Evolutionary conservation across 2,329 filamentous ascomycete species (phyloP), one percentile per base, ranked within the genome.

Genomic region (Alternaria conjuncta): DNA sequence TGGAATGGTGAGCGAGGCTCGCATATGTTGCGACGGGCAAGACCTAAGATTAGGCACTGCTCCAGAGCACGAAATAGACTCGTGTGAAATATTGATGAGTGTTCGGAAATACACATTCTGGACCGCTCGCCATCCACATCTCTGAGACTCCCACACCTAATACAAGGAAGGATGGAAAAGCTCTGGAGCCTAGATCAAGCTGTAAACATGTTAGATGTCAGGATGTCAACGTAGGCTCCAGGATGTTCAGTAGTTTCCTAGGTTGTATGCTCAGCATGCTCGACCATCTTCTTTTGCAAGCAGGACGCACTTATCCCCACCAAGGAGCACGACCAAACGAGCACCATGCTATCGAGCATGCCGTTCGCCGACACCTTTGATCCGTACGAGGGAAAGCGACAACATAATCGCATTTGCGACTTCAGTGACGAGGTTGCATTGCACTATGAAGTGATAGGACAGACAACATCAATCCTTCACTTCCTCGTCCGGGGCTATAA

Each of bases 1-100:
- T 78, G 47, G 74, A 77, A 57, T 78, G 73, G 75, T 78, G 83
- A 68, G 53, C 21, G 46, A 28, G 26, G 25, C 23, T 47, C 1
- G 28, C 28, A 12, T 23, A 7, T 36, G 2, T 23, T 5, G 28
- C 21, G 28, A 51, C 1, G 11, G 28, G 5, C 18, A 51, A 3
- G 13, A 36, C 18, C 12, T 10, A n/a, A n/a, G 26, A 30, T 15
- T 6, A 21, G 8, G 11, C 1, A 5, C 6, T 6, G 13, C 28
- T 7, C 15, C 3, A 23, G 18, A 9, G 28, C 20, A 51, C 12
- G 10, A 3, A 12, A 51, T 15, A 32, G 3, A 18, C 28, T 36
- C 28, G 25, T 10, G 25, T 11, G 25, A 26, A 12, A 12, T 6
- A n/a, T 30, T 25, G 9, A 28, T 18, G 46, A 13, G 25, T n/a